Conservation (phyloP, 352 stramenopile species). For the Globisporangium paddicum region DNA sequence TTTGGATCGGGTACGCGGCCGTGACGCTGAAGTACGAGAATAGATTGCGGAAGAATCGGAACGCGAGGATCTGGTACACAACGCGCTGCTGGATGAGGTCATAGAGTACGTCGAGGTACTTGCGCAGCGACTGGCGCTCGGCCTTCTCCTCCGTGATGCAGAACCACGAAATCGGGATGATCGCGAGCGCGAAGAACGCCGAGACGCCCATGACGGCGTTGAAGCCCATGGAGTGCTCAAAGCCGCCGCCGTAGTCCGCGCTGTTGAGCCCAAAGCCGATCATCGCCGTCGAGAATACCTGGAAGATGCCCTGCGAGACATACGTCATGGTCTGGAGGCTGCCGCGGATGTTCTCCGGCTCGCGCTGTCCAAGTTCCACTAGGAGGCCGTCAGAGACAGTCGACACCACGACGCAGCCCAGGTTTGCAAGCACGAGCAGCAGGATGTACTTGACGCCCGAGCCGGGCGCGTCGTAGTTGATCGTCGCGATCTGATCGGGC, state of each 20-base stretch:
- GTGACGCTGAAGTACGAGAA: conserved; percentile 44
- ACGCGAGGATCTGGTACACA: conserved; percentile 43
- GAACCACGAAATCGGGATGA: conserved; percentile 36
- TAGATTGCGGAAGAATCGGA: conserved; percentile 44
- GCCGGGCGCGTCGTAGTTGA: conserved; percentile 47
- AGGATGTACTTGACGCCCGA: no score
- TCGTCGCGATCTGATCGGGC: conserved; percentile 29
- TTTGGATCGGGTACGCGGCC: conserved; percentile 34
- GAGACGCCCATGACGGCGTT: conserved; percentile 49
- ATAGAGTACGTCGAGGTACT: conserved; percentile 26
- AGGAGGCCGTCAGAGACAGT: no score
- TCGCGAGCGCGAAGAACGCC: conserved; percentile 24
- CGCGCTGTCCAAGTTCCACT: no score
- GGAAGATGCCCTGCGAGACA: no score
- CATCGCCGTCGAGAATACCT: no score
- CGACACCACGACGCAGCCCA: no score
- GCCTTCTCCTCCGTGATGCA: conserved; percentile 41
- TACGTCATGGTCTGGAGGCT: no score
- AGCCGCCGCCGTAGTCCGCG: no score
- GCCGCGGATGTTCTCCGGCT: no score
- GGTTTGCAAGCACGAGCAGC: no score
- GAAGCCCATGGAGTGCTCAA: conserved; percentile 37
- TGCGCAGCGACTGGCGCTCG: conserved; percentile 14
- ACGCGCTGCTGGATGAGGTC: conserved; percentile 48
- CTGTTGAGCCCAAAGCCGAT: no score